These are phyloP conservation scores for Porphyrellus cyaneotinctus DNA, from an alignment of 768 basidiomycete genomes.

Conservation along the genomic window DNA sequence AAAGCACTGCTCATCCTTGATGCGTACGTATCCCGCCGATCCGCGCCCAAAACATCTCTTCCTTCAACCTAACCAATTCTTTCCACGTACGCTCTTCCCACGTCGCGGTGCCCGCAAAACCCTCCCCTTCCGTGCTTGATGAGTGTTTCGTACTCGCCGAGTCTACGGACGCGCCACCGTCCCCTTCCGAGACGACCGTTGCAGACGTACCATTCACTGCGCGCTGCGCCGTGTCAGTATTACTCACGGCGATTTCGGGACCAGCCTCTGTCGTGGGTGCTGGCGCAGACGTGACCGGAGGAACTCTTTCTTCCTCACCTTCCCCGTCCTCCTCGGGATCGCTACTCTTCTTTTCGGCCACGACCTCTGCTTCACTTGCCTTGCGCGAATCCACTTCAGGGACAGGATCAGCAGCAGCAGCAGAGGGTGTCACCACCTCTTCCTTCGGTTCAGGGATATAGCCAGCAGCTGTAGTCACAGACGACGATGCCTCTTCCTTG, in stretches of 20 bases:
- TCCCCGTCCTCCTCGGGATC: background rate
- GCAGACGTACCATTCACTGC: background rate
- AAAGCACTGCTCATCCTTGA: background rate
- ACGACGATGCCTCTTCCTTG: conserved; percentile 4
- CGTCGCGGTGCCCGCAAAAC: conserved; percentile 60
- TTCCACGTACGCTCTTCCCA: conserved; percentile 90
- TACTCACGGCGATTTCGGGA: background rate
- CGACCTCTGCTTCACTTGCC: background rate
- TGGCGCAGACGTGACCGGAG: background rate
- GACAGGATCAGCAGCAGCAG: background rate
- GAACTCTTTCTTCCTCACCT: background rate
- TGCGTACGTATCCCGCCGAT: conserved; percentile 47
- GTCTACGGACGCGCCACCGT: conserved; percentile 15
- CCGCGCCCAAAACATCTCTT: conserved; percentile 86
- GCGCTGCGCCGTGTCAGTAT: background rate
- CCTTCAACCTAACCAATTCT: conserved; percentile 65
- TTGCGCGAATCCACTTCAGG: background rate
- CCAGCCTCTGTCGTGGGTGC: background rate
- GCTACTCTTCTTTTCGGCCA: conserved; percentile 1
- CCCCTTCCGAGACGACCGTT: background rate
- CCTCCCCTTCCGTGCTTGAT: conserved; percentile 29
- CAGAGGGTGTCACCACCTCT: conserved; percentile 1
- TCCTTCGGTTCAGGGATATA: background rate
- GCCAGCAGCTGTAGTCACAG: background rate
- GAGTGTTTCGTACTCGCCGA: conserved; percentile 24